These are phyloP conservation scores for Sambucus nigra DNA, from an alignment of 129 eudicot genomes.

Conservation along the genomic window DNA sequence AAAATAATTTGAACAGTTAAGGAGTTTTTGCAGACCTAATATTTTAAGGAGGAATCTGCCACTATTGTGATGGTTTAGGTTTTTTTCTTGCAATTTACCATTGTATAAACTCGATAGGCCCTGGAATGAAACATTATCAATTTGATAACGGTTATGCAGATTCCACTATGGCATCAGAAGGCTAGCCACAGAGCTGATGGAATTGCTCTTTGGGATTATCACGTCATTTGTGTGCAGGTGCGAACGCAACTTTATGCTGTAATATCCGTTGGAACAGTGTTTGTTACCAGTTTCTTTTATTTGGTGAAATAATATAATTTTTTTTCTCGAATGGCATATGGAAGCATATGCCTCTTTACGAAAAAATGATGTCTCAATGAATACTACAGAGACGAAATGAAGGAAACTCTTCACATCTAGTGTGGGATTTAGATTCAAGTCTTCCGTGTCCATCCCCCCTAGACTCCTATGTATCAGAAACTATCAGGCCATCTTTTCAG, in stretches of 20 bases:
- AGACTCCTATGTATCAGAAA: conserved; percentile 54
- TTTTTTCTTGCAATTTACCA: too few species aligned
- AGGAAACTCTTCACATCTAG: conserved; percentile 42
- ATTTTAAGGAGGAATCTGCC: too few species aligned
- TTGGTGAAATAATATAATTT: not conserved
- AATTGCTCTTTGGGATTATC: conserved; percentile 84
- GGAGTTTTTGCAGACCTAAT: too few species aligned
- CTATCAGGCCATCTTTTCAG: conserved; percentile 74
- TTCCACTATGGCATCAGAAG: conserved; percentile 94
- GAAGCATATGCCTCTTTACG: not conserved
- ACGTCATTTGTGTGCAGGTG: conserved; percentile 87
- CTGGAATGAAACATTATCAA: not conserved
- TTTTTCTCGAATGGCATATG: not conserved
- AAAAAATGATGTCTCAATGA: conserved; percentile 3
- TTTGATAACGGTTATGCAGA: conserved; percentile 33
- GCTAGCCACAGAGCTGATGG: conserved; percentile 99
- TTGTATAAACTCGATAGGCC: not conserved
- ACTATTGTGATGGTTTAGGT: too few species aligned
- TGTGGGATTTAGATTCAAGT: conserved; percentile 91
- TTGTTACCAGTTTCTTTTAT: not conserved
- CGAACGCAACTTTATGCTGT: not conserved
- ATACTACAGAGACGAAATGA: conserved; percentile 45
- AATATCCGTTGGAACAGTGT: not conserved
- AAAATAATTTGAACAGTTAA: too few species aligned
- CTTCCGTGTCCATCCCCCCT: conserved; percentile 79